phyloP scores from a whole-genome alignment of 83 land plant genomes.

The Picea mariana region DNA sequence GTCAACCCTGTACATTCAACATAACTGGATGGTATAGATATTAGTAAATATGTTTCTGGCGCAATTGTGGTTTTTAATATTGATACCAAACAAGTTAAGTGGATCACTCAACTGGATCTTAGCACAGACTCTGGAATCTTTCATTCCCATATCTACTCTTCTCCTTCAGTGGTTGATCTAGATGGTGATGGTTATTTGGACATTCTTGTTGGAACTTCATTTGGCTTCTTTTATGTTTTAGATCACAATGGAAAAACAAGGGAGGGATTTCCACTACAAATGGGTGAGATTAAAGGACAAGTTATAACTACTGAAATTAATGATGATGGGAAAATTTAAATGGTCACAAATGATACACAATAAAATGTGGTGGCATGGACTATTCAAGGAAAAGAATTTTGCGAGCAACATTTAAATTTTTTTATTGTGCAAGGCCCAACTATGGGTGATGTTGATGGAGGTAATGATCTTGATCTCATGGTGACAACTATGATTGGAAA shows the following conservation, averaged over 20 bases:
- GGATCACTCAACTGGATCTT: background rate
- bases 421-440: too few species aligned
- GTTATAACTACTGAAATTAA: slow-evolving; percentile 94
- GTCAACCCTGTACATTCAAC: slow-evolving; percentile 72
- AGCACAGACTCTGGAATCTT: slow-evolving; percentile 80
- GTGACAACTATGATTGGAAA: too few species aligned
- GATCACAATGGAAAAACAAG: slow-evolving; percentile 44
- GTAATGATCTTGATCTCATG: too few species aligned
- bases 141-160: slow-evolving; percentile 54
- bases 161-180: too few species aligned
- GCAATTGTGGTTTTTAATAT: slow-evolving; percentile 52
- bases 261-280: slow-evolving; percentile 82
- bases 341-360: slow-evolving; percentile 83
- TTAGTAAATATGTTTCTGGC: slow-evolving; percentile 89
- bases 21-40: slow-evolving; percentile 78
- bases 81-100: too few species aligned
- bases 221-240: too few species aligned
- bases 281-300: slow-evolving; percentile 96
- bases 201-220: too few species aligned
- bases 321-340: slow-evolving; percentile 94
- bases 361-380: slow-evolving; percentile 99
- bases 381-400: slow-evolving; percentile 76
- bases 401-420: slow-evolving; percentile 47
- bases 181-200: too few species aligned
- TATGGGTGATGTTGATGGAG: too few species aligned